These are phyloP conservation scores for Neurospora sp. DNA, from an alignment of 495 filamentous ascomycete species.

Conservation along the genomic window DNA sequence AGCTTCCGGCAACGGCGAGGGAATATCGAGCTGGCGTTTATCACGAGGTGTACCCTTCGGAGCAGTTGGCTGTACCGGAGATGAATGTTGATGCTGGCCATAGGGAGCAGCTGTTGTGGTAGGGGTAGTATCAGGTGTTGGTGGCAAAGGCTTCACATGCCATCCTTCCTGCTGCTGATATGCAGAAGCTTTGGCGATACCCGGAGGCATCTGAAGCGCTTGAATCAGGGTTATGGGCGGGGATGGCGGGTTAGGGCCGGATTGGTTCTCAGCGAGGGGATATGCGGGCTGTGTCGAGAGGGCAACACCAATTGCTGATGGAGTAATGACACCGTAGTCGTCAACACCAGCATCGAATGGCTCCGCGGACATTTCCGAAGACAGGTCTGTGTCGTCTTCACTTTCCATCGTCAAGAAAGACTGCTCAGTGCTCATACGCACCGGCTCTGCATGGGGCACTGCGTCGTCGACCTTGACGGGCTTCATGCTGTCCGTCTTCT, in stretches of 20 bases:
- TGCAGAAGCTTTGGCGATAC: slow-evolving; percentile 22
- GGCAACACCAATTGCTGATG: slow-evolving; percentile 31
- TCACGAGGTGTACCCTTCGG: slow-evolving; percentile 30
- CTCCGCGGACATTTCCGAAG: slow-evolving; percentile 71
- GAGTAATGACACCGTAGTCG: slow-evolving; percentile 19
- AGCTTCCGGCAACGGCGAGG: slow-evolving; percentile 13
- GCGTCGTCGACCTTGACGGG: slow-evolving; percentile 21
- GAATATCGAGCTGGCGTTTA: slow-evolving; percentile 21
- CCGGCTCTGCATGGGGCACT: neutral
- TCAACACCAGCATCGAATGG: slow-evolving; percentile 42
- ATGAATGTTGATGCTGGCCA: slow-evolving; percentile 16
- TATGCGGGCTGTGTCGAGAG: slow-evolving; percentile 47
- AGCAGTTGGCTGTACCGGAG: slow-evolving; percentile 26
- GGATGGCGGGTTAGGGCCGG: slow-evolving; percentile 52
- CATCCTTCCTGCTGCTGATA: slow-evolving; percentile 33
- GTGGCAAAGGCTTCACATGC: slow-evolving; percentile 38
- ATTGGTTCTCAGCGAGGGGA: slow-evolving; percentile 40
- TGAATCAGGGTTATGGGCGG: slow-evolving; percentile 68
- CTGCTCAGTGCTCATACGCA: slow-evolving; percentile 29
- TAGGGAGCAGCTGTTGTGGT: slow-evolving; percentile 24
- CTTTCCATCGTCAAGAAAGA: slow-evolving; percentile 61
- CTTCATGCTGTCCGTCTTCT: slow-evolving; percentile 36
- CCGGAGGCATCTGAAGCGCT: slow-evolving; percentile 39
- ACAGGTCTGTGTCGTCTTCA: slow-evolving; percentile 64
- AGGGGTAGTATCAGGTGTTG: slow-evolving; percentile 43